phyloP scores from a whole-genome alignment of 1,284 basidiomycete species.

The Agaricales sp. region DNA sequence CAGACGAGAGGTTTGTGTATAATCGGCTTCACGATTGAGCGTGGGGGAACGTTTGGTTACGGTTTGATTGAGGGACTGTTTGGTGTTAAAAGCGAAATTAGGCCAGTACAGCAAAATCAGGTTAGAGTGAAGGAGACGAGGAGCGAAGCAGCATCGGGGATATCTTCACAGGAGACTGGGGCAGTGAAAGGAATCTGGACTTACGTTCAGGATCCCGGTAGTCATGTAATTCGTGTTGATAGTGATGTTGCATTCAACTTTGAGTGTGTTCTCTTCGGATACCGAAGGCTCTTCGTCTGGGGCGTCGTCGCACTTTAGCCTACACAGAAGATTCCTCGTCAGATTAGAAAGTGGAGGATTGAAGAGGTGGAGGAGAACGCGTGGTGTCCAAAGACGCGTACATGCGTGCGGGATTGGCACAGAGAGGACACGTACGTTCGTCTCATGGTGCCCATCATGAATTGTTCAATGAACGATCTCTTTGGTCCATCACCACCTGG shows the following conservation, averaged over 20 bases:
- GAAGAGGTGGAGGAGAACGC: too few species aligned
- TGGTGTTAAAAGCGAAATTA: constrained; percentile 4
- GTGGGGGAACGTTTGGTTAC: constrained; percentile 81
- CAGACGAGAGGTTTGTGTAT: constrained; percentile 78
- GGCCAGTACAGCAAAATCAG: too few species aligned
- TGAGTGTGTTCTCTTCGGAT: constrained; percentile 68
- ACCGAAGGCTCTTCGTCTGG: constrained; percentile 66
- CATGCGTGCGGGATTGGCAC: constrained; percentile 7
- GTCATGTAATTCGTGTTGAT: constrained; percentile 84
- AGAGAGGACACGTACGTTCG: constrained; percentile 53
- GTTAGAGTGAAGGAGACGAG: neutral
- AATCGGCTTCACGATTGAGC: constrained; percentile 74
- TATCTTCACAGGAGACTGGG: too few species aligned
- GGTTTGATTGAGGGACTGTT: constrained; percentile 72
- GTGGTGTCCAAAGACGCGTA: neutral
- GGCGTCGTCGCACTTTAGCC: constrained; percentile 72
- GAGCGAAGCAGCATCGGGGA: too few species aligned
- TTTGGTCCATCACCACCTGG: constrained; percentile 24
- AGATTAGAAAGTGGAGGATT: too few species aligned
- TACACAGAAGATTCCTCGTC: too few species aligned
- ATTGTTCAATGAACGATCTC: constrained; percentile 72
- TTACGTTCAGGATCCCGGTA: constrained; percentile 76
- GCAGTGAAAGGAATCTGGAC: too few species aligned
- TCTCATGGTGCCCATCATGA: constrained; percentile 73
- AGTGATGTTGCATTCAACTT: constrained; percentile 91